Evolutionary conservation across 805 yeast species (phyloP).

Genomic region (Wickerhamomyces bovis): DNA sequence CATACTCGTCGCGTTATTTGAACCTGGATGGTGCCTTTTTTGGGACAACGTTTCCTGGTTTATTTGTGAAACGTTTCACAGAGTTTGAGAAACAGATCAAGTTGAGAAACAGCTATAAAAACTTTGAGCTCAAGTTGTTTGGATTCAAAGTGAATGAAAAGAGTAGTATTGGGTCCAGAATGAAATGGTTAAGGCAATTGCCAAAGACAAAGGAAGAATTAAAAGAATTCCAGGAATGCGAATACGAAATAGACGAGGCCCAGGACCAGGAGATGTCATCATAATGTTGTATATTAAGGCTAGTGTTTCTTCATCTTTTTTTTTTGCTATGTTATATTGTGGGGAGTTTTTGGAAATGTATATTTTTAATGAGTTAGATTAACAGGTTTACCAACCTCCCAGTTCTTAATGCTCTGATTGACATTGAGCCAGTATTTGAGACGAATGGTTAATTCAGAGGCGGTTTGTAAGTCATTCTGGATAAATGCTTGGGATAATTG

Average conservation of each 20-base stretch:
- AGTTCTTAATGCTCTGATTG: constrained; percentile 63
- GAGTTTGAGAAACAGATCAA: constrained; percentile 76
- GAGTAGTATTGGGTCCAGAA: constrained; percentile 83
- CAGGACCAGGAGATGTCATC: constrained; percentile 29
- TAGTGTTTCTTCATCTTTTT: neutral
- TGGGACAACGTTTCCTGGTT: constrained; percentile 93
- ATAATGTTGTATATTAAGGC: neutral
- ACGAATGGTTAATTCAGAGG: constrained; percentile 61
- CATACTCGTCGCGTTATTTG: constrained; percentile 77
- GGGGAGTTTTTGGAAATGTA: neutral
- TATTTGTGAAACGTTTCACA: constrained; percentile 86
- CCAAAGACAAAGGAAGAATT: constrained; percentile 61
- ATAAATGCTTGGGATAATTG: constrained; percentile 42
- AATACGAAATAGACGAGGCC: constrained; percentile 41
- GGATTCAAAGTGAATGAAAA: constrained; percentile 79
- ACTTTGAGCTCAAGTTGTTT: constrained; percentile 69
- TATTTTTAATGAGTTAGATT: constrained; percentile 51
- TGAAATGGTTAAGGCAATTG: constrained; percentile 85
- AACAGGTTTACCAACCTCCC: constrained; percentile 69
- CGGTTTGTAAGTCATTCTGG: constrained; percentile 43
- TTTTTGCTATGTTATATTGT: neutral
- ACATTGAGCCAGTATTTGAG: constrained; percentile 84
- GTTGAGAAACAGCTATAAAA: constrained; percentile 40
- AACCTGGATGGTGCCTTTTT: constrained; percentile 95
- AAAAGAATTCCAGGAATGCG: constrained; percentile 59